Percentiles rank a stretch among this genome's conserved stretches.
Conservation (phyloP, 2,329 filamentous ascomycete species). For the Lachnellula arida region DNA sequence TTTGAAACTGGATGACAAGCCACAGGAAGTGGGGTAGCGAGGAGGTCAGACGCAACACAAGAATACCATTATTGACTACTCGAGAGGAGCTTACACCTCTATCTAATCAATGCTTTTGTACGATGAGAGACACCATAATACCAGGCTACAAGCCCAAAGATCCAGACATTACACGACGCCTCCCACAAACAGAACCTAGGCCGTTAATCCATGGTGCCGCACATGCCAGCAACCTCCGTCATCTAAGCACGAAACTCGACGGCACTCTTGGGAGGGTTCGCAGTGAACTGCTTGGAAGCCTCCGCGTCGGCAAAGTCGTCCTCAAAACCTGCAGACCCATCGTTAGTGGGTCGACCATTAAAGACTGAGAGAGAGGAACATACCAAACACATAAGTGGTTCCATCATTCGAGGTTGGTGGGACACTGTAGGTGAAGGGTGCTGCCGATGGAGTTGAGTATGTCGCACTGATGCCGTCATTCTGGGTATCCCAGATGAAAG, state of each 20-base stretch:
- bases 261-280: neutral
- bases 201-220: neutral
- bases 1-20: no score
- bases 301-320: no score
- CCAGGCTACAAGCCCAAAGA: neutral
- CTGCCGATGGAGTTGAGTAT: constrained; percentile 4
- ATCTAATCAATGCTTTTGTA: no score
- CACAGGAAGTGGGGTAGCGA: no score
- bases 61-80: no score
- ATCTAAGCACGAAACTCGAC: neutral
- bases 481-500: constrained; percentile 3
- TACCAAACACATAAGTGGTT: neutral
- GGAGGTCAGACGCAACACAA: no score
- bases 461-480: constrained; percentile 11
- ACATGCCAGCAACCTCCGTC: neutral
- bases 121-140: no score
- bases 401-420: neutral
- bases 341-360: neutral
- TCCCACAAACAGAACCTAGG: neutral
- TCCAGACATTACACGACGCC: neutral
- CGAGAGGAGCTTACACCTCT: no score
- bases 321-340: neutral
- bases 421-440: neutral
- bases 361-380: neutral
- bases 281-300: no score